These are phyloP conservation scores for Cladophialophora carrionii DNA, from an alignment of 2,329 filamentous ascomycete genomes.

Conservation along the genomic window DNA sequence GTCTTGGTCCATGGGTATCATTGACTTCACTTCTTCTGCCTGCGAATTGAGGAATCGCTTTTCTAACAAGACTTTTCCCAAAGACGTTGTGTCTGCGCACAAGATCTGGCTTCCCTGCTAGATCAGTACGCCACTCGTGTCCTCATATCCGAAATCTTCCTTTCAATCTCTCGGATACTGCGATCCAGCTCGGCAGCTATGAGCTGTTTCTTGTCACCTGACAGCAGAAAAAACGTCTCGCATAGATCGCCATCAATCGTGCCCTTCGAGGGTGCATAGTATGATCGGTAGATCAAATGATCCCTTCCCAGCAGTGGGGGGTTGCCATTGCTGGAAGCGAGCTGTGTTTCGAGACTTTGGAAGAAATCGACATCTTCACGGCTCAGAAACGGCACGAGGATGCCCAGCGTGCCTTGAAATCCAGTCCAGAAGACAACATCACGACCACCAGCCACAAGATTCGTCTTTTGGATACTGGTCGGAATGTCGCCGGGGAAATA, in stretches of 20 bases:
- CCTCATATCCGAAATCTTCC: constrained; percentile 79
- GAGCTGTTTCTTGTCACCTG: constrained; percentile 89
- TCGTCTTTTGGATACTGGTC: constrained; percentile 84
- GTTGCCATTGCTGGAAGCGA: constrained; percentile 72
- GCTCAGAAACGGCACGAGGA: constrained; percentile 86
- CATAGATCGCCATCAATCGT: constrained; percentile 96
- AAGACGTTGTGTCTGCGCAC: background rate
- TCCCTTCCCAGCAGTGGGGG: constrained; percentile 87
- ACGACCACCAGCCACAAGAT: constrained; percentile 85
- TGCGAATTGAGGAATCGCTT: background rate
- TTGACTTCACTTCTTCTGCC: background rate
- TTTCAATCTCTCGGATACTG: constrained; percentile 88
- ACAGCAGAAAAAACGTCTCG: constrained; percentile 82
- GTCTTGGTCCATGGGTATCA: background rate
- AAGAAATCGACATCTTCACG: constrained; percentile 98
- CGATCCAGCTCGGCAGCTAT: constrained; percentile 92
- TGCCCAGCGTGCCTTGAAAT: constrained; percentile 89
- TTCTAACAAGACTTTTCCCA: background rate
- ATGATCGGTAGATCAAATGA: constrained; percentile 92
- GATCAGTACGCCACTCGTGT: constrained; percentile 59
- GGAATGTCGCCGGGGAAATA: constrained; percentile 92
- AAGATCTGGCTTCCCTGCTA: background rate
- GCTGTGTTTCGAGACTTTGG: constrained; percentile 85
- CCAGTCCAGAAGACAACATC: constrained; percentile 93
- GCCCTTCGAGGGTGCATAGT: constrained; percentile 95